These are phyloP conservation scores for Puccinia novopanici DNA, from an alignment of 1,284 basidiomycete genomes.

Conservation along the genomic window DNA sequence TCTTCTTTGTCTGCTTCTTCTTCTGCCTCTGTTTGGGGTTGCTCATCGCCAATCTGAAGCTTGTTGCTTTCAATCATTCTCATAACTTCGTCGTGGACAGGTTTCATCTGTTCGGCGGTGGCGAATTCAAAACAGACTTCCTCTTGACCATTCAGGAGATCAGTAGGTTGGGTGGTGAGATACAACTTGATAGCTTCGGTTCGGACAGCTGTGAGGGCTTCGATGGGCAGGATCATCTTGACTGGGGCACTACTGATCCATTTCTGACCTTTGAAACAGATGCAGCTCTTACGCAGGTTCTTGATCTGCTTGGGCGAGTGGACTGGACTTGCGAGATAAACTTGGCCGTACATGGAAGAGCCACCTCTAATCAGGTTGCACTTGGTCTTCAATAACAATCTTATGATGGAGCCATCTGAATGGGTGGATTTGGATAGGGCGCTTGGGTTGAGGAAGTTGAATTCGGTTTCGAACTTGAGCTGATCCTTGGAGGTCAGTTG, in stretches of 20 bases:
- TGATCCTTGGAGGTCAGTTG: conserved; percentile 30
- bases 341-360: conserved; percentile 77
- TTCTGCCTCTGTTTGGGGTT: neutral
- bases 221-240: conserved; percentile 90
- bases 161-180: neutral
- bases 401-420: conserved; percentile 7
- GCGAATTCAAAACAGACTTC: conserved; percentile 94
- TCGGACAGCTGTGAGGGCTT: conserved; percentile 80
- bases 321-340: conserved; percentile 74
- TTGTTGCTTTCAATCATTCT: conserved; percentile 10
- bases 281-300: conserved; percentile 60
- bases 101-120: conserved; percentile 66
- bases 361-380: conserved; percentile 76
- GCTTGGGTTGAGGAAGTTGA: conserved; percentile 27
- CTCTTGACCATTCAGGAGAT: conserved; percentile 66
- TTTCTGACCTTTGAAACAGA: conserved; percentile 48
- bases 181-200: conserved; percentile 60
- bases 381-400: conserved; percentile 46
- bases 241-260: conserved; percentile 38
- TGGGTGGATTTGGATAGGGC: neutral
- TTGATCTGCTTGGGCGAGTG: conserved; percentile 71
- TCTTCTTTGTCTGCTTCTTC: conserved; percentile 23
- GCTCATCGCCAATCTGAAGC: neutral
- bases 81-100: conserved; percentile 18
- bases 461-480: conserved; percentile 38